Percentiles rank a stretch among this genome's conserved stretches.
Conservation (phyloP, 768 basidiomycete genomes). For the Mycena venus region DNA sequence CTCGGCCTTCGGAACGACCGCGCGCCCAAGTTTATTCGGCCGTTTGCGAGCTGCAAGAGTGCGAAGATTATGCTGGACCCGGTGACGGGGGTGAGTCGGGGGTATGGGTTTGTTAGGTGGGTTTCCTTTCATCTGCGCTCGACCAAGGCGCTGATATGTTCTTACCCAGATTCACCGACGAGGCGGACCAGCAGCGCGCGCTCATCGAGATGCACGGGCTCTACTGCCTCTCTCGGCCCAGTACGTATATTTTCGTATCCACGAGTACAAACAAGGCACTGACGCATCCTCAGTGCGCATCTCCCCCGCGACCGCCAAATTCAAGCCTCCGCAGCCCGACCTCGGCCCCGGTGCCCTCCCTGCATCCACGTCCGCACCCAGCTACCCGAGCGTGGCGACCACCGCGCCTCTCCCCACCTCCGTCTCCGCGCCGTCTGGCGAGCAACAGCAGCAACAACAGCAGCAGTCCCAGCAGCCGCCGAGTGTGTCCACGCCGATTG, state of each 20-base stretch:
- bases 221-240: conserved; percentile 90
- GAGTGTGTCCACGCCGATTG: conserved; percentile 81
- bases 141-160: neutral
- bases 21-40: conserved; percentile 89
- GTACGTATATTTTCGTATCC: conserved; percentile 59
- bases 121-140: conserved; percentile 36
- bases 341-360: conserved; percentile 43
- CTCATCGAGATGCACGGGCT: conserved; percentile 93
- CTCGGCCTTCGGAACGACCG: conserved; percentile 88
- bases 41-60: conserved; percentile 93
- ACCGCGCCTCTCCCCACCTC: neutral
- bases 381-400: neutral
- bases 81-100: conserved; percentile 87
- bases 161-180: conserved; percentile 82
- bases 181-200: conserved; percentile 90
- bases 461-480: conserved; percentile 36
- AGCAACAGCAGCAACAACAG: conserved; percentile 43
- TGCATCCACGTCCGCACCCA: conserved; percentile 7
- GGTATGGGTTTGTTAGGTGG: conserved; percentile 93
- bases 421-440: neutral
- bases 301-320: conserved; percentile 90
- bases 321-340: conserved; percentile 67
- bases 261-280: conserved; percentile 37
- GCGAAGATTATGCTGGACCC: conserved; percentile 97
- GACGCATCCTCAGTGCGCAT: conserved; percentile 77